Evolutionary conservation across 1,284 basidiomycete genomes (phyloP).

Genomic region (Thelephora terrestris): DNA sequence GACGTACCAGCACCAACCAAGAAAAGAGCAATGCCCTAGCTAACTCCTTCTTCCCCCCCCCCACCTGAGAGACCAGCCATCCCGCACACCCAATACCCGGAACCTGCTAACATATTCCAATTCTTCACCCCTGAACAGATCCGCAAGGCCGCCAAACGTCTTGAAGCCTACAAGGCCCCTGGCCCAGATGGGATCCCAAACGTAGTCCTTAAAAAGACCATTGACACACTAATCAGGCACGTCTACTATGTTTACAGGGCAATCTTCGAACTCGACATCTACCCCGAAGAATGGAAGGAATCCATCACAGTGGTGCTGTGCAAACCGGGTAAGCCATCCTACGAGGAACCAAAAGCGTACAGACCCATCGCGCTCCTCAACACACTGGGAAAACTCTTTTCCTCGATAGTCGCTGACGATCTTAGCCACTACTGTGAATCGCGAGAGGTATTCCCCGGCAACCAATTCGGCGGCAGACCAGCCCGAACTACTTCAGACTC

Average conservation of each 20-base stretch:
- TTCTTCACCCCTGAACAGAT: slow-evolving; percentile 17
- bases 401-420: slow-evolving; percentile 17
- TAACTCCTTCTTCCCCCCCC: slow-evolving; percentile 23
- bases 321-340: slow-evolving; percentile 29
- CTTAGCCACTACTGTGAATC: slow-evolving; percentile 15
- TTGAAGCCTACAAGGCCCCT: slow-evolving; percentile 25
- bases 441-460: slow-evolving; percentile 14
- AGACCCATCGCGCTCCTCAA: slow-evolving; percentile 30
- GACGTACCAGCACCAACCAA: slow-evolving; percentile 14
- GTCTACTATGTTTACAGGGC: slow-evolving; percentile 23
- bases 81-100: slow-evolving; percentile 11
- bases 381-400: slow-evolving; percentile 26
- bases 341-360: slow-evolving; percentile 25
- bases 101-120: slow-evolving; percentile 16
- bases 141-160: slow-evolving; percentile 2
- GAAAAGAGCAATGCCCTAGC: slow-evolving; percentile 20
- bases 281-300: slow-evolving; percentile 23
- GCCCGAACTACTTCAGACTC: slow-evolving; percentile 28
- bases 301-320: slow-evolving; percentile 25
- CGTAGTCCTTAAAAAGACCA: slow-evolving; percentile 20
- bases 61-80: slow-evolving; percentile 1
- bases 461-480: slow-evolving; percentile 26
- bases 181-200: slow-evolving; percentile 28
- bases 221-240: slow-evolving; percentile 17
- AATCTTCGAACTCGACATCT: slow-evolving; percentile 17